Base-by-base conservation (phyloP, 805 yeast species). In the Yarrowia osloensis region DNA sequence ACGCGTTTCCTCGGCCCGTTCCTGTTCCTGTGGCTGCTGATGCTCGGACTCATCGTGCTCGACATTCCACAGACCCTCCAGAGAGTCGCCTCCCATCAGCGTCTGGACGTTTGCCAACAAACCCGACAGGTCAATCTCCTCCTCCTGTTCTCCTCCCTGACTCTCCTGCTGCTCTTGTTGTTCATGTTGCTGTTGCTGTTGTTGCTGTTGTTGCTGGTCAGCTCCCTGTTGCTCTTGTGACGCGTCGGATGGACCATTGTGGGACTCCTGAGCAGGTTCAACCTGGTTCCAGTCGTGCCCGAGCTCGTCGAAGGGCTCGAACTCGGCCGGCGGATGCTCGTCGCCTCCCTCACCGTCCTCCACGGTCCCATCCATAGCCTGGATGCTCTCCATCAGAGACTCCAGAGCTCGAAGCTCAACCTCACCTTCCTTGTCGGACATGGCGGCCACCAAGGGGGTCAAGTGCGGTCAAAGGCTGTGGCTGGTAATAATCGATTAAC, bases 361-460 rank as follows among this genome's bases (percentile, higher is more conserved):
- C 17, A 19, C 44, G n/a, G 29, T n/a, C 22, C 61, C 65, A 15
- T 57, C 50, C 44, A 57, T 29, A 28, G 65, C 65, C 37, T 57
- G 50, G 50, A 57, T 29, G 17, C 50, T 28, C 50, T 57, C 65
- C 47, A 57, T 57, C 28, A 57, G 50, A 13, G 65, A 57, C 35
- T 57, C 65, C 29, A 57, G 50, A 42, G 65, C 47, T 26, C 50
- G 44, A 21, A 57, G 65, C 65, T 57, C 65, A 3, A 57, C 65
- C 49, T 57, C 65, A 26, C 39, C 65, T 57, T 39, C 50, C 65
- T 57, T 57, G 47, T 57, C 65, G 65, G 65, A 39, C 65, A 57
- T 57, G 50, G 50, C 49, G 21, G 37, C 61, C 44, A 35, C 31
- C 24, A 49, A 49, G 21, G 57, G 57, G 42, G 61, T 54, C 39